Base-by-base conservation (phyloP, 202 grass and related monocot species). In the Carex sylvatica region DNA sequence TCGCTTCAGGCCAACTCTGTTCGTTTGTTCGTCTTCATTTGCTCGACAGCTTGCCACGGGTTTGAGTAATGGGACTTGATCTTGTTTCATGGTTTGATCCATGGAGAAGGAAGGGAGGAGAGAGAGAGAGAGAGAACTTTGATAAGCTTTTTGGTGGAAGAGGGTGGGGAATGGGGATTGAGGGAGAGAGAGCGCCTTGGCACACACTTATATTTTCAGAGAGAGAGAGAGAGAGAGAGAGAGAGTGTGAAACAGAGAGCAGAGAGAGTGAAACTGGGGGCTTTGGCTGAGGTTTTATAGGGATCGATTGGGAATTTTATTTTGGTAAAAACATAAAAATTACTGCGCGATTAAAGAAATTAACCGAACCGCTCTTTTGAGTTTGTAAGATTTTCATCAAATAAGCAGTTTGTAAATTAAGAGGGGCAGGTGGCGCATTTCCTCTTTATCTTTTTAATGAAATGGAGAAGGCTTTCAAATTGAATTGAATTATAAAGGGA, bases 11-110 rank as follows among this genome's bases (percentile, higher is more conserved):
- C 60, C 9, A 10, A 42, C 31, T 47, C n/a, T 6, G 11, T 64
- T 80, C 0, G 8, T 30, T 24, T 80, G 22, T 35, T 69, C 46
- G 0, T 69, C 59, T 56, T 26, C 73, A 77, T 77, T 77, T 58
- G 47, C 71, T 67, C 40, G 31, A 4, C 14, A 53, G 66, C 68
- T 85, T 46, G 42, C 0, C 4, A 85, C 42, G 3, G 26, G 46
- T 4, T 56, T 1, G 5, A 85, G 74, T 58, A 55, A 23, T 11
- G 61, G 59, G 9, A 75, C 22, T 73, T 77, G 49, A 47, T 71
- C 23, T 35, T 84, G 51, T 62, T 84, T 75, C 82, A 19, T 35
- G 36, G 22, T 64, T 40, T 84, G 54, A 47, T 74, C 22, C 68
- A 74, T 60, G 60, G 42, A 55, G 83, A 74, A 76, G 35, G 35